Evolutionary conservation across 129 eudicot genomes (phyloP), one percentile per base, ranked within the genome.

Genomic region (Tanacetum coccineum): DNA sequence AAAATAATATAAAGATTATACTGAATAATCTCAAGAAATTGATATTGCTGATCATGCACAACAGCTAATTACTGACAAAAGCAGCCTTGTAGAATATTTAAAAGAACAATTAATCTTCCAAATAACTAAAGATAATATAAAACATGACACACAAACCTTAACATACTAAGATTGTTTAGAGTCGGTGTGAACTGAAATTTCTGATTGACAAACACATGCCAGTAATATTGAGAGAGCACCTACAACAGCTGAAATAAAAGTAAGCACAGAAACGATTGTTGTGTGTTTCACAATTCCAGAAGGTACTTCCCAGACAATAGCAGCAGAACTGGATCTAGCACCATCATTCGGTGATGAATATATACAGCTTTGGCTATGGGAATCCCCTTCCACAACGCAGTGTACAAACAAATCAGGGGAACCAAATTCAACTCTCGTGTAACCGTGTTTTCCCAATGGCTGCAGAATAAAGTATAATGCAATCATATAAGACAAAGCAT

Each of bases 251-350:
- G 87, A 80, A n/a, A 76, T 51, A 60, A 94, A 94, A 53, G 97
- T 94, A 66, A 89, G 62, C 62, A 76, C 32, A 32, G 94, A 84
- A 14, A 94, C 97, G 30, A 72, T 48, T 66, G 57, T 26, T n/a
- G 88, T 72, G 66, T 89, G 97, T 78, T 81, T 73, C 70, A 78
- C 64, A 17, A 59, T 77, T 49, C 99, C 99, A 45, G 88, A 74
- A 44, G 97, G 99, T 64, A 94, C 82, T 51, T 85, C 86, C 99
- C 99, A 94, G 30, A 59, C 70, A 66, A 76, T 65, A 7, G 67
- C 30, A 72, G 52, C 56, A 21, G 22, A 17, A 60, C 13, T 19
- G 32, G 73, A 54, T 58, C 52, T 61, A 48, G 60, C 62, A 70
- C 46, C 55, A 11, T 49, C 13, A 5, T 52, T 58, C 11, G 75